Base-by-base conservation (phyloP, 2,329 filamentous ascomycete species). In the Aspergillus sp. region DNA sequence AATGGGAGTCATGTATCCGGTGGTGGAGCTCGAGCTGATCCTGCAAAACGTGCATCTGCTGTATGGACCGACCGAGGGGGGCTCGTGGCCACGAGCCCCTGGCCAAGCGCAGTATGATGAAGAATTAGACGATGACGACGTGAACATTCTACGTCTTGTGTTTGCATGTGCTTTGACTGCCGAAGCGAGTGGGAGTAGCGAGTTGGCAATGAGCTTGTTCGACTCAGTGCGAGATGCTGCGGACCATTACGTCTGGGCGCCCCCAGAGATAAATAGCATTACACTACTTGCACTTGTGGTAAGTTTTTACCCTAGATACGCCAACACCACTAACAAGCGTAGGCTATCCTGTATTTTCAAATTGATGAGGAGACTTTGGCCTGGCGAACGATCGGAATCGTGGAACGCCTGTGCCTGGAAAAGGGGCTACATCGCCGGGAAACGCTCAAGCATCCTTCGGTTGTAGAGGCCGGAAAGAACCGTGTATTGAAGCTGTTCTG, bases 311-410 rank as follows among this genome's bases (percentile, higher is more conserved):
- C 14, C 3, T 27, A 3, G 4, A 9, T 53, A 17, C 12, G 19
- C n/a, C 11, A 47, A 17, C 31, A 37, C 14, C 2, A 2, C 51
- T 54, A 40, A 54, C 31, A 6, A 23, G 14, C 2, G n/a, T 23
- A 88, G 86, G 83, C 83, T 31, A 87, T 87, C 58, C 96, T 92
- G 70, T 85, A 93, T 62, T 97, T 96, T 68, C 85, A 96, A 48
- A 86, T 86, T 50, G 92, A 93, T 64, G 90, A 96, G 64, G 93
- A 97, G 73, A 83, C 88, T 1, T 81, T 93, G 11, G 90, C 91
- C 0, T 97, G 93, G 91, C 86, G 93, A 12, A 85, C 93, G n/a
- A 92, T 96, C 71, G 93, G 93, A 2, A 85, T 95, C 62, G 90
- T 92, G 1, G 85, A 89, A 15, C 84, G 92, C 17, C 82, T 93